These are phyloP conservation scores for Brettanomyces sp. DNA, from an alignment of 805 yeast species.

Conservation along the genomic window DNA sequence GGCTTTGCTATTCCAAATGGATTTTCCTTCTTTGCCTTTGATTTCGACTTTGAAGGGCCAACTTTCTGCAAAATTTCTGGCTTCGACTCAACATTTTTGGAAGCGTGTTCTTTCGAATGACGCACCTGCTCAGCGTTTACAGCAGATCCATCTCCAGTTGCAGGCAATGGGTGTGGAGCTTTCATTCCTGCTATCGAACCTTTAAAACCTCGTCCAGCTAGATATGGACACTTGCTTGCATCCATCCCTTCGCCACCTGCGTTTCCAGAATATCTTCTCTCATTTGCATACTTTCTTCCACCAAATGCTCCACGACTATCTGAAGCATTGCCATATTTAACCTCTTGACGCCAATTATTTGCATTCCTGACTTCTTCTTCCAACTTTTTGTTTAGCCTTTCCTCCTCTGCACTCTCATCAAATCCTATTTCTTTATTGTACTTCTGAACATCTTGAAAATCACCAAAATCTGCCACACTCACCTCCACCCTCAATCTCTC, in stretches of 20 bases:
- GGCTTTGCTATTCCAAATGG: conserved; percentile 87
- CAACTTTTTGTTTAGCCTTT: conserved; percentile 2
- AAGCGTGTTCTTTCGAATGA: background rate
- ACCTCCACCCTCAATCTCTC: conserved; percentile 28
- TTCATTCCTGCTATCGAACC: conserved; percentile 71
- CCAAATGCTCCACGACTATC: background rate
- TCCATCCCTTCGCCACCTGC: conserved; percentile 7
- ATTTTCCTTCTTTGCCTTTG: conserved; percentile 34
- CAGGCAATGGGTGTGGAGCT: conserved; percentile 43
- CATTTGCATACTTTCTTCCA: background rate
- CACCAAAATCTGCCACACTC: conserved; percentile 28
- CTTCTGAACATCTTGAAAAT: conserved; percentile 26
- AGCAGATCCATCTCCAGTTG: background rate
- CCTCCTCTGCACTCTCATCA: conserved; percentile 11
- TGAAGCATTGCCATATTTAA: background rate
- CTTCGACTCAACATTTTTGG: background rate
- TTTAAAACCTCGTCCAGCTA: conserved; percentile 39
- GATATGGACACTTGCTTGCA: conserved; percentile 57
- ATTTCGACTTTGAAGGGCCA: background rate
- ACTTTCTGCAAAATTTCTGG: background rate
- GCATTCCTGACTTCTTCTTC: background rate
- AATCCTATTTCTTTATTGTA: conserved; percentile 20
- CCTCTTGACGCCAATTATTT: background rate
- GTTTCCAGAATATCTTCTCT: background rate
- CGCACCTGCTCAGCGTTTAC: background rate